Evolutionary conservation across 805 yeast species (phyloP).

Genomic region (Debaryomyces hansenii): DNA sequence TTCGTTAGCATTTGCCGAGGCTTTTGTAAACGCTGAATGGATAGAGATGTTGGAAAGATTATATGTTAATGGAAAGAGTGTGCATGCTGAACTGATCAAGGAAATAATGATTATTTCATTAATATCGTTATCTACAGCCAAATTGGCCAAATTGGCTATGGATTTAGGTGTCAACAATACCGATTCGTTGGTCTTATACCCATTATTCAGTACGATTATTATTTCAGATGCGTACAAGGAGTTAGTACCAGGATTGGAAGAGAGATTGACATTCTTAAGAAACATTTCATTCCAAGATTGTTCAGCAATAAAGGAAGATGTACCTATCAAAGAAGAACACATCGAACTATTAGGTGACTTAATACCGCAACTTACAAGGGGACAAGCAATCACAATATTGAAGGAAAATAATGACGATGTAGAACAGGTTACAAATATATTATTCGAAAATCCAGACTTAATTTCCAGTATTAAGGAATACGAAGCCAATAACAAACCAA

Average conservation of each 20-base stretch:
- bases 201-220: slow-evolving; percentile 56
- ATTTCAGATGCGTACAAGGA: slow-evolving; percentile 48
- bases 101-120: slow-evolving; percentile 54
- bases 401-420: slow-evolving; percentile 48
- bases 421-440: slow-evolving; percentile 54
- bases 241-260: slow-evolving; percentile 51
- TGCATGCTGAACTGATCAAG: slow-evolving; percentile 45
- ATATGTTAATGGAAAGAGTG: slow-evolving; percentile 57
- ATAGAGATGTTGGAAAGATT: slow-evolving; percentile 56
- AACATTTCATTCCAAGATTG: slow-evolving; percentile 10
- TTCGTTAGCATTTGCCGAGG: slow-evolving; percentile 47
- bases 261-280: slow-evolving; percentile 49
- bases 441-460: slow-evolving; percentile 63
- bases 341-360: slow-evolving; percentile 50
- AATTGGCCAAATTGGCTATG: slow-evolving; percentile 42
- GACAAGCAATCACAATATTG: slow-evolving; percentile 51
- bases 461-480: slow-evolving; percentile 26
- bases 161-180: slow-evolving; percentile 46
- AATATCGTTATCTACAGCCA: slow-evolving; percentile 45
- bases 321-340: slow-evolving; percentile 25
- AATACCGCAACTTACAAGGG: slow-evolving; percentile 60
- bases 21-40: slow-evolving; percentile 58
- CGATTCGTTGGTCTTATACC: slow-evolving; percentile 46
- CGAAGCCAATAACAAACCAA: not conserved
- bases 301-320: not conserved